Evolutionary conservation across 1,284 basidiomycete species (phyloP).

Genomic region (Ustanciosporium gigantosporum): DNA sequence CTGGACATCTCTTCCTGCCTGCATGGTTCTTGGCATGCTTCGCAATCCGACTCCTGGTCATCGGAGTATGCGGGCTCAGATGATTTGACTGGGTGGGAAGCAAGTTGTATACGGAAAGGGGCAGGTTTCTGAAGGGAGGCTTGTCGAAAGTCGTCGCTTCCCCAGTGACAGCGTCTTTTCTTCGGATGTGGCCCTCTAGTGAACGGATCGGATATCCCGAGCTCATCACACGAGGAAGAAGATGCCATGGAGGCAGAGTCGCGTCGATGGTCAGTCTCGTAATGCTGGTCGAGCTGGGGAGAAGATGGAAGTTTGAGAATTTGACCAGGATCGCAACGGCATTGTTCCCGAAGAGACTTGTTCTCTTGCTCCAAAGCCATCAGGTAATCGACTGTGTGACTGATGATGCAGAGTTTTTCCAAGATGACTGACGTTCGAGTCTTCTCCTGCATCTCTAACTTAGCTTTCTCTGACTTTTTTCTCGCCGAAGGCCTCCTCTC

Average conservation of each 20-base stretch:
- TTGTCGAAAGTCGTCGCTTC: slow-evolving; percentile 32
- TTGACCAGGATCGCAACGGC: slow-evolving; percentile 12
- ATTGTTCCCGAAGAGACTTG: slow-evolving; percentile 21
- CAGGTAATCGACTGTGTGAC: slow-evolving; percentile 50
- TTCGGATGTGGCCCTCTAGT: slow-evolving; percentile 1
- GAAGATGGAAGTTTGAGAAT: slow-evolving; percentile 3
- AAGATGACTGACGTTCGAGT: slow-evolving; percentile 46
- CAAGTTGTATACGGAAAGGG: neutral
- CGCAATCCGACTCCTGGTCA: neutral
- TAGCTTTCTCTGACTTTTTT: slow-evolving; percentile 6
- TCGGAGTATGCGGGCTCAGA: neutral
- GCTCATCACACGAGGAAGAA: slow-evolving; percentile 2
- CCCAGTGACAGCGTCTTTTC: slow-evolving; percentile 40
- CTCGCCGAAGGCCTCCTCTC: neutral
- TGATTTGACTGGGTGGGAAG: neutral
- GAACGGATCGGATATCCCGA: neutral
- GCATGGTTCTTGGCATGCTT: neutral
- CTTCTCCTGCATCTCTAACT: slow-evolving; percentile 26
- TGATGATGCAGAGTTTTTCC: slow-evolving; percentile 59
- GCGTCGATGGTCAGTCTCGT: neutral
- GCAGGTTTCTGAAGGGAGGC: slow-evolving; percentile 3
- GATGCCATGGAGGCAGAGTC: neutral
- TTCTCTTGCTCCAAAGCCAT: slow-evolving; percentile 32
- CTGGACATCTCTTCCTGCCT: neutral
- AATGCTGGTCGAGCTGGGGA: slow-evolving; percentile 22